Base-by-base conservation (phyloP, 805 yeast species). In the Myxozyma lipomycoides region DNA sequence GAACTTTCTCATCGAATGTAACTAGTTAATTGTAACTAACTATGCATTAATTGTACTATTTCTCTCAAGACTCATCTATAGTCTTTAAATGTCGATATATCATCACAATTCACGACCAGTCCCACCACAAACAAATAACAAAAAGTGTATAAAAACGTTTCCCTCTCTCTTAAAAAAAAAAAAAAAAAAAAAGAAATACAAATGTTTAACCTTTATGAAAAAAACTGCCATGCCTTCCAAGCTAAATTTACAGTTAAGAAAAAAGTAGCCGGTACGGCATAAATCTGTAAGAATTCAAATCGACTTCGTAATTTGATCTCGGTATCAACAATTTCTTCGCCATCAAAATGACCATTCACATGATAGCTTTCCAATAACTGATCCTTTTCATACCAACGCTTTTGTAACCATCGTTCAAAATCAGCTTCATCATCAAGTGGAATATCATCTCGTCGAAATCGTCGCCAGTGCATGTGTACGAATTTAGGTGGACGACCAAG, bases 301-400 rank as follows among this genome's bases (percentile, higher is more conserved):
- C 6, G 24, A n/a, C 34, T 18, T 32, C 32, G 35, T 23, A 56
- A 24, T n/a, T 48, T 40, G 9, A 56, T 52, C 23, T 56, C 52
- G 3, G 59, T 45, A 40, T 55, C 53, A 6, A 19, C 21, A 21
- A 7, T 17, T 22, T 30, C 51, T 15, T 54, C 61, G 35, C 53
- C 57, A 17, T 48, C 52, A 28, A 61, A 59, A 26, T 50, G 55
- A 19, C 64, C 64, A 23, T 48, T 50, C 30, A 39, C 42, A 26
- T 45, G 45, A 42, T 58, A 59, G n/a, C 45, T 40, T 6, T 76
- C 81, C 79, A 93, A 73, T 43, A 83, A 65, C 43, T 66, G 69
- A 67, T 93, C 98, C 67, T 93, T 93, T 56, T 79, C 83, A 18
- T 70, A 62, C 98, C 98, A 93, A 9, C 78, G 69, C 2, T 75